A percentile compares a stretch with the other conserved stretches of the same genome.
Conservation (phyloP, 129 eudicot genomes). For the Solidago caesia region DNA sequence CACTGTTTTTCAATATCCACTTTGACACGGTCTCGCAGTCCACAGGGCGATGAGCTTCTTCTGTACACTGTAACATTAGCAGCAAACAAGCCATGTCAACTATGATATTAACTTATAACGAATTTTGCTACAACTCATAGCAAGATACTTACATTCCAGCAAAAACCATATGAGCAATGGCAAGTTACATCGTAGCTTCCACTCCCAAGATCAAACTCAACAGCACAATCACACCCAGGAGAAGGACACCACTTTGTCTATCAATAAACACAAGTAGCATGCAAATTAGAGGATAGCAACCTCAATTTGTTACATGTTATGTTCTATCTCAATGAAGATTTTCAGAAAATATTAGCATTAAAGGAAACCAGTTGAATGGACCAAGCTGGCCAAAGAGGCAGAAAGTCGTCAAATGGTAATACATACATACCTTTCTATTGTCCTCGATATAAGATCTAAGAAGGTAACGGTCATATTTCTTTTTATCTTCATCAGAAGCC, state of each 20-base stretch:
- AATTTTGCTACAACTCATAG: background rate
- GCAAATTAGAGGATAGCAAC: background rate
- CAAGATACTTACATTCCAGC: constrained; percentile 11
- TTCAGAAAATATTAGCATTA: too few relatives aligned
- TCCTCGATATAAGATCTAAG: constrained; percentile 7
- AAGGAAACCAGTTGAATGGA: too few relatives aligned
- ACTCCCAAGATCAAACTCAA: constrained; percentile 37
- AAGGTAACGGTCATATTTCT: constrained; percentile 6
- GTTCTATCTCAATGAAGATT: too few relatives aligned
- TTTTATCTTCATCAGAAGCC: background rate
- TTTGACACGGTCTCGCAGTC: constrained; percentile 45
- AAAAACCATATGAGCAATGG: constrained; percentile 2
- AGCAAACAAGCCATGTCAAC: background rate
- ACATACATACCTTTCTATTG: constrained; percentile 1
- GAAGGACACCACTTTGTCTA: constrained; percentile 55
- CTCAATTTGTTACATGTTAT: too few relatives aligned
- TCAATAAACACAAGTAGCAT: constrained; percentile 3
- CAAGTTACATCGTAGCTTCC: constrained; percentile 12
- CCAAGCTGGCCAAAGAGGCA: background rate
- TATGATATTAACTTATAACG: background rate
- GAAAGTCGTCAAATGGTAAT: background rate
- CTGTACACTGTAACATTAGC: constrained; percentile 30
- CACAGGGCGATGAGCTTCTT: constrained; percentile 60
- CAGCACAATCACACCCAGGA: constrained; percentile 48
- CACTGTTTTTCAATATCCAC: constrained; percentile 45